These are phyloP conservation scores for Leccinellum luteum DNA, from an alignment of 768 basidiomycete species.

Conservation along the genomic window DNA sequence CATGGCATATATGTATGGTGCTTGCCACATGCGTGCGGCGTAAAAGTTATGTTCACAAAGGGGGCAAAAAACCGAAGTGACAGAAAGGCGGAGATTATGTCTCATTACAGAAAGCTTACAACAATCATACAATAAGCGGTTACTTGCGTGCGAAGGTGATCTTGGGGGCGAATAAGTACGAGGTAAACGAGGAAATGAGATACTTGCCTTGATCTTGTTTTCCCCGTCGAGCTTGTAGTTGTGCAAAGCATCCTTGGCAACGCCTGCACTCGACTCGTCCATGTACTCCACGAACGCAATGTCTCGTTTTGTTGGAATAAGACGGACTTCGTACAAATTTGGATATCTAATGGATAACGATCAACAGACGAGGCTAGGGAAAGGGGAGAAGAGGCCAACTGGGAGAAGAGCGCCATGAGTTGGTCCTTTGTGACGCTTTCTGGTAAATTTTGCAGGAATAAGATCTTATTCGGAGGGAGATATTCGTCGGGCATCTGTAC, in stretches of 20 bases:
- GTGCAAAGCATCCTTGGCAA: conserved; percentile 94
- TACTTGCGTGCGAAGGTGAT: conserved; percentile 78
- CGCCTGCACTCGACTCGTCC: conserved; percentile 88
- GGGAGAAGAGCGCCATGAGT: conserved; percentile 86
- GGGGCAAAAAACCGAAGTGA: conserved; percentile 9
- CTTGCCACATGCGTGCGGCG: conserved; percentile 21
- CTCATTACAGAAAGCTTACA: conserved; percentile 31
- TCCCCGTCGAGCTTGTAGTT: conserved; percentile 97
- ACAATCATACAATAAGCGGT: conserved; percentile 28
- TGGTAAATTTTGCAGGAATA: conserved; percentile 96
- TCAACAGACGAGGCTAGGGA: neutral
- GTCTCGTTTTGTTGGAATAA: conserved; percentile 94
- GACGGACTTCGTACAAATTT: conserved; percentile 95
- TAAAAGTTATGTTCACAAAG: conserved; percentile 22
- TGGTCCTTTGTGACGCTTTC: conserved; percentile 91
- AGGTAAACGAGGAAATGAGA: neutral
- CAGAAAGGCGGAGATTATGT: conserved; percentile 21
- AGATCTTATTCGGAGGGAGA: conserved; percentile 97
- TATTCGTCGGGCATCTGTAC: conserved; percentile 99
- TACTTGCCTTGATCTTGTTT: conserved; percentile 91
- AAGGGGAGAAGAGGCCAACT: conserved; percentile 49
- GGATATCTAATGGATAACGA: conserved; percentile 62
- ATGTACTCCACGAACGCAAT: conserved; percentile 98
- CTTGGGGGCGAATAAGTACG: conserved; percentile 32
- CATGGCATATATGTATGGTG: conserved; percentile 19